Base-by-base conservation (phyloP, 1,139 yeast species). In the Pichia sp. region DNA sequence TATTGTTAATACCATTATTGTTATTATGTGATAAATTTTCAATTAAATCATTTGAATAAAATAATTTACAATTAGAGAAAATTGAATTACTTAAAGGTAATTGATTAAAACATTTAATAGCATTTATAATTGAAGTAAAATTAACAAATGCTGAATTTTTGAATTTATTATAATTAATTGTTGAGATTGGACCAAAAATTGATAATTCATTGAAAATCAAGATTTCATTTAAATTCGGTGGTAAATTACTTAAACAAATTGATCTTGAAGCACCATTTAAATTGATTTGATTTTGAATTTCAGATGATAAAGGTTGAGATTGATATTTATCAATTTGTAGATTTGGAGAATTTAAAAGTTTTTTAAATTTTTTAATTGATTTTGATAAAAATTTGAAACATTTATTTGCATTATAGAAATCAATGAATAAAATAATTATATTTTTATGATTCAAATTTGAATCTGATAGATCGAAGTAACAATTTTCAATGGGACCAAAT, bases 181-280 rank as follows among this genome's bases (percentile, higher is more conserved):
- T 83, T 60, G 88, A 96, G 48, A 89, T 80, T 39, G 77, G 77
- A 31, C 97, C 97, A 62, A 77, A 85, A 41, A 73, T 75, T 21
- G 74, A 65, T 48, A 89, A 71, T 57, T 84, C 95, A 17, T 71
- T 69, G 32, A 76, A 63, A 48, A 89, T 68, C 22, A 21, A 9
- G 14, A 45, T 60, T 44, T 35, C 84, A 18, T 84, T 68, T 39
- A 82, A 67, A 35, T 67, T 67, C 43, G 69, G 67, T 37, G 76
- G 77, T 42, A 88, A 67, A 53, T 77, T 78, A 20, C 95, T 94
- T 47, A 91, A 69, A 58, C 84, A 88, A 17, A 91, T 94, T 54
- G 85, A 84, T 63, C 97, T 74, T 5, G 96, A 84, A 9, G 97
- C 97, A 30, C 89, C 88, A 51, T 86, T 89, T 50, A 83, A 77